These are phyloP conservation scores for Coemansia reversa DNA, from an alignment of 192 early-diverging fungal species.

Conservation along the genomic window DNA sequence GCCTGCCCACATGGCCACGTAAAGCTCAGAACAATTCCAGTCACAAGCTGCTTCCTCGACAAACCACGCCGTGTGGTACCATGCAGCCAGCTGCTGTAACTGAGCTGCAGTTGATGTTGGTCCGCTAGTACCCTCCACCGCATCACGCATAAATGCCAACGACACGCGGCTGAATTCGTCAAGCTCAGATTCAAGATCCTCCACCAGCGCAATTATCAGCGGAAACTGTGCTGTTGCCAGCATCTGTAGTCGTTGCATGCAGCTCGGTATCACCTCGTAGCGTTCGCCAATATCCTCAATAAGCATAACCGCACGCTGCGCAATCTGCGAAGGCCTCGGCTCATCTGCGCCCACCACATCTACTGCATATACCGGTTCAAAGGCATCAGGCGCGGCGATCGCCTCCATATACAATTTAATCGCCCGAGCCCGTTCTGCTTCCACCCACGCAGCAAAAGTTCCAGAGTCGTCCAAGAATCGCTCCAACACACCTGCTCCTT, in stretches of 20 bases:
- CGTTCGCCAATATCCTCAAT: constrained; percentile 65
- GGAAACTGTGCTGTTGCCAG: constrained; percentile 65
- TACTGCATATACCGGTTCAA: constrained; percentile 59
- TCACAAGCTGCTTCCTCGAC: constrained; percentile 47
- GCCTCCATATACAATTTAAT: constrained; percentile 65
- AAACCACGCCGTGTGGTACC: constrained; percentile 51
- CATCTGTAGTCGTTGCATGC: constrained; percentile 60
- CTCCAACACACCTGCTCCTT: constrained; percentile 45
- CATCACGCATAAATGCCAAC: constrained; percentile 49
- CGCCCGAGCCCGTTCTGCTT: constrained; percentile 63
- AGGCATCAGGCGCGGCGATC: constrained; percentile 59
- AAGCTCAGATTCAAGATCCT: constrained; percentile 47
- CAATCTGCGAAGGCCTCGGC: constrained; percentile 61
- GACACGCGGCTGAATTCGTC: constrained; percentile 54
- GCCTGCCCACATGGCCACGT: constrained; percentile 47
- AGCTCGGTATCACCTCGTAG: constrained; percentile 58
- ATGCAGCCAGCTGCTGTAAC: constrained; percentile 34
- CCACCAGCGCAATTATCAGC: constrained; percentile 58
- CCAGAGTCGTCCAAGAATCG: constrained; percentile 57
- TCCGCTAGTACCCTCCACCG: background rate
- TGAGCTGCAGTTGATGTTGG: constrained; percentile 27
- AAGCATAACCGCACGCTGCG: constrained; percentile 59
- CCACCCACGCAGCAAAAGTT: constrained; percentile 69
- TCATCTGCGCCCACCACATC: constrained; percentile 55
- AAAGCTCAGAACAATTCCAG: constrained; percentile 45